Evolutionary conservation across 2,329 filamentous ascomycete genomes (phyloP).

Genomic region (Xylaria sp.): DNA sequence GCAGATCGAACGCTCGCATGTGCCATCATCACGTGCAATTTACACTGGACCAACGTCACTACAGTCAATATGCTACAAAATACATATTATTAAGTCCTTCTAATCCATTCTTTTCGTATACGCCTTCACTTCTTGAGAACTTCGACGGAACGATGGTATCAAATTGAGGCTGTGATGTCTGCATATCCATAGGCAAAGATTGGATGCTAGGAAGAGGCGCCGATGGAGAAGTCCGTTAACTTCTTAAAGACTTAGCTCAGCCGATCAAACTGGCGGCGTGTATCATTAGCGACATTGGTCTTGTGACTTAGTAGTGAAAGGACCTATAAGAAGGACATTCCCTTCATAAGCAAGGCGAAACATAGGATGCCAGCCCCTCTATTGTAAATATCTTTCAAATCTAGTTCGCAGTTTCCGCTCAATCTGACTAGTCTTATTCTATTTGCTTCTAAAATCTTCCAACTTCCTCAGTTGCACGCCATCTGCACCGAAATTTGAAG

Average conservation of each 20-base stretch:
- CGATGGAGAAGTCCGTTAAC: neutral
- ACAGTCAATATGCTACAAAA: neutral
- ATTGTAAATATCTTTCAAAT: neutral
- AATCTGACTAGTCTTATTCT: neutral
- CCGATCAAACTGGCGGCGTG: neutral
- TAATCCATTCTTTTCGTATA: neutral
- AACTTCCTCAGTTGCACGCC: conserved; percentile 62
- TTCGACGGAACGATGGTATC: neutral
- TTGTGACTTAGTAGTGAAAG: neutral
- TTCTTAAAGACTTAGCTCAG: neutral
- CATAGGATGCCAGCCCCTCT: neutral
- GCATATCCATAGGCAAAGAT: neutral
- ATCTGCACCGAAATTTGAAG: conserved; percentile 64
- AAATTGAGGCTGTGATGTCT: neutral
- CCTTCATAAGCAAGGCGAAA: neutral
- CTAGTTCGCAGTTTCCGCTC: neutral
- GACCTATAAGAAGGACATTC: neutral
- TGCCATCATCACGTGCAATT: neutral
- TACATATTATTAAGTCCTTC: neutral
- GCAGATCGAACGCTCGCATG: neutral
- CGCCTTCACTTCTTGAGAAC: neutral
- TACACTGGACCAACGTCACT: neutral
- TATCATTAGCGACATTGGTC: neutral
- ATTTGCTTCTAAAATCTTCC: conserved; percentile 46
- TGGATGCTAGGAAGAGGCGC: neutral